These are phyloP conservation scores for Geotrichum carabidarum DNA, from an alignment of 1,139 yeast genomes.

Conservation along the genomic window DNA sequence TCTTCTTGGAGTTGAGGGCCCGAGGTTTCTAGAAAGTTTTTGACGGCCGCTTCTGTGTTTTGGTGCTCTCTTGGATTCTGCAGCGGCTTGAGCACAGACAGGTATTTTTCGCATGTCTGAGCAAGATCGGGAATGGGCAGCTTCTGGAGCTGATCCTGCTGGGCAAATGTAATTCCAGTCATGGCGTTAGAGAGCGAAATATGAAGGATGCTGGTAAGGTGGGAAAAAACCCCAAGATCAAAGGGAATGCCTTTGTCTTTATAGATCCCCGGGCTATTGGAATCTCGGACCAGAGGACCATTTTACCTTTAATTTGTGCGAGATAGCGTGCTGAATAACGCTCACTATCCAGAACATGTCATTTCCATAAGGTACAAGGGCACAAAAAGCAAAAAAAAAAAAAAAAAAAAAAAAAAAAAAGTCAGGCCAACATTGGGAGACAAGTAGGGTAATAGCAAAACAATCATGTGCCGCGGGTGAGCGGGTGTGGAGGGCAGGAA, in stretches of 20 bases:
- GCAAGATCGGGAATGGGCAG: conserved; percentile 74
- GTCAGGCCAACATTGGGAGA: not conserved
- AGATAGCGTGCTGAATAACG: not conserved
- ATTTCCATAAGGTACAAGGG: no score
- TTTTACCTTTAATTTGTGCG: not conserved
- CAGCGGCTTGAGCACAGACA: conserved; percentile 64
- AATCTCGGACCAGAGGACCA: conserved; percentile 3
- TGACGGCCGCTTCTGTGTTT: conserved; percentile 57
- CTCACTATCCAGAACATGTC: not conserved
- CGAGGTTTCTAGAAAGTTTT: conserved; percentile 50
- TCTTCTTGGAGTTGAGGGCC: conserved; percentile 62
- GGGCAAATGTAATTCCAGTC: conserved; percentile 44
- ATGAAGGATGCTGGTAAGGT: not conserved
- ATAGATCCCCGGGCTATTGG: not conserved
- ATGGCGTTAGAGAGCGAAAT: not conserved
- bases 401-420: not conserved
- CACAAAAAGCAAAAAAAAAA: not conserved
- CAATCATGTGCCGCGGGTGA: not conserved
- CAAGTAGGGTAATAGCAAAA: not conserved
- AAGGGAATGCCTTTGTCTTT: not conserved
- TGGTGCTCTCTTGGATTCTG: conserved; percentile 64
- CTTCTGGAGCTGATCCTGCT: conserved; percentile 54
- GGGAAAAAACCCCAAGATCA: not conserved
- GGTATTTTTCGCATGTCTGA: conserved; percentile 59
- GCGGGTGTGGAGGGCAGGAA: not conserved